A percentile compares a stretch with the other conserved stretches of the same genome.
phyloP scores from a whole-genome alignment of 2,329 filamentous ascomycete species.

The Sodiomyces alkalinus region DNA sequence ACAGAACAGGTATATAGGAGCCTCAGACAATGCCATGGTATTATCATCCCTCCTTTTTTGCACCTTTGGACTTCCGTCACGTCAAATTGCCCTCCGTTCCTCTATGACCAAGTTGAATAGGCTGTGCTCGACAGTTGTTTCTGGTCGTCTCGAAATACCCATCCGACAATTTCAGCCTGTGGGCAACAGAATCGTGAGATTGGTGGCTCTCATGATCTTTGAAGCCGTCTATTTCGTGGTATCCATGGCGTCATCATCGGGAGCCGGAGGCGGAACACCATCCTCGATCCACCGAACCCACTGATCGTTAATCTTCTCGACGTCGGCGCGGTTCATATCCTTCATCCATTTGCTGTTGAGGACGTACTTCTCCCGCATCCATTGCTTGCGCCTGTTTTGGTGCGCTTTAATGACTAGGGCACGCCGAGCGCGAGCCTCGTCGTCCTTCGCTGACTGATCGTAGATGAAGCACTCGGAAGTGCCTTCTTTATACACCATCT shows the following conservation, averaged over 20 bases:
- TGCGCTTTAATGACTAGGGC: conserved; percentile 36
- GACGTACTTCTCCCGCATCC: conserved; percentile 65
- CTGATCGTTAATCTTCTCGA: conserved; percentile 58
- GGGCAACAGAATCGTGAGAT: no score
- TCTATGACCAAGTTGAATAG: no score
- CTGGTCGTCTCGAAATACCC: conserved; percentile 8
- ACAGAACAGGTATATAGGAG: no score
- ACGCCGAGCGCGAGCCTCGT: conserved; percentile 43
- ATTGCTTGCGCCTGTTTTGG: conserved; percentile 49
- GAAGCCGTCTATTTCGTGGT: conserved; percentile 8
- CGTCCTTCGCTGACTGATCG: conserved; percentile 51
- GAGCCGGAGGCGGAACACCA: conserved; percentile 22
- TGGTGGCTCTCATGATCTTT: no score
- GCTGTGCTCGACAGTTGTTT: no score
- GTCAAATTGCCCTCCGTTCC: no score
- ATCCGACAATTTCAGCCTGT: conserved; percentile 4
- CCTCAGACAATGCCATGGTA: no score
- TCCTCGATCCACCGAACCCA: conserved; percentile 39
- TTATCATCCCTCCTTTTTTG: no score
- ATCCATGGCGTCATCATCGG: conserved; percentile 12
- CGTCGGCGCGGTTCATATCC: conserved; percentile 62
- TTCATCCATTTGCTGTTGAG: conserved; percentile 70
- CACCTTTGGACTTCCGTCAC: no score
- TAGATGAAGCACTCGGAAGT: conserved; percentile 60
- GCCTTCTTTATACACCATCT: conserved; percentile 59